Percentiles rank a stretch among this genome's conserved stretches.
Evolutionary conservation across 306 rosid species (phyloP).

Genomic region (Morella rubra): DNA sequence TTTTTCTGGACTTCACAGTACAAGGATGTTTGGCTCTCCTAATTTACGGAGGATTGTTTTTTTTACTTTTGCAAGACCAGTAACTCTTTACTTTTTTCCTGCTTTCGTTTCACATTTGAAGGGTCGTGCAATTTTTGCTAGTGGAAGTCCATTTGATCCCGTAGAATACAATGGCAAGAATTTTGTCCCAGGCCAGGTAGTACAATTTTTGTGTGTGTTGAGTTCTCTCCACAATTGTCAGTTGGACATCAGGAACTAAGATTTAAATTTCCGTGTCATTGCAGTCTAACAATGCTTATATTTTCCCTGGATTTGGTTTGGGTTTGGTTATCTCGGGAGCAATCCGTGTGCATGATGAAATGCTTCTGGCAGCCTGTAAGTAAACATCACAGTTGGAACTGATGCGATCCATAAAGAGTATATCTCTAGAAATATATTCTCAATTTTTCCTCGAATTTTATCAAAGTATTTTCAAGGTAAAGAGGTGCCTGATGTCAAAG

Average conservation of each 20-base stretch:
- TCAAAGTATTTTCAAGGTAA: not conserved
- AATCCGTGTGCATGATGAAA: constrained; percentile 83
- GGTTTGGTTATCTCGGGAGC: constrained; percentile 90
- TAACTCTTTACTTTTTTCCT: constrained; percentile 11
- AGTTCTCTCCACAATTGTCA: not conserved
- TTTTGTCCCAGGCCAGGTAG: constrained; percentile 78
- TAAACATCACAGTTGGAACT: constrained; percentile 9
- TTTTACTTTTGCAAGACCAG: not conserved
- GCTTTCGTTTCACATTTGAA: constrained; percentile 21
- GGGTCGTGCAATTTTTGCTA: constrained; percentile 91
- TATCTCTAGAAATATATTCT: not conserved
- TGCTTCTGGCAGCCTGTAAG: constrained; percentile 97
- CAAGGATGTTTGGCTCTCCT: constrained; percentile 8
- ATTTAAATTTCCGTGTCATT: constrained; percentile 25
- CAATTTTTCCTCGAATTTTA: not conserved
- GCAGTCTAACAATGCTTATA: constrained; percentile 94
- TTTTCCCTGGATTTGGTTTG: constrained; percentile 87
- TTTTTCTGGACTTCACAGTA: constrained; percentile 6
- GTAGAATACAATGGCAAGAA: constrained; percentile 69
- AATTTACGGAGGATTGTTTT: not conserved
- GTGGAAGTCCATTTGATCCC: constrained; percentile 95
- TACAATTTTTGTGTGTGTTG: constrained; percentile 16
- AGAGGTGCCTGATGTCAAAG: not conserved
- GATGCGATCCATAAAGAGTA: not conserved
- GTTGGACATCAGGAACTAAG: not conserved